phyloP scores from a whole-genome alignment of 805 yeast genomes.

The Yarrowia bubula region DNA sequence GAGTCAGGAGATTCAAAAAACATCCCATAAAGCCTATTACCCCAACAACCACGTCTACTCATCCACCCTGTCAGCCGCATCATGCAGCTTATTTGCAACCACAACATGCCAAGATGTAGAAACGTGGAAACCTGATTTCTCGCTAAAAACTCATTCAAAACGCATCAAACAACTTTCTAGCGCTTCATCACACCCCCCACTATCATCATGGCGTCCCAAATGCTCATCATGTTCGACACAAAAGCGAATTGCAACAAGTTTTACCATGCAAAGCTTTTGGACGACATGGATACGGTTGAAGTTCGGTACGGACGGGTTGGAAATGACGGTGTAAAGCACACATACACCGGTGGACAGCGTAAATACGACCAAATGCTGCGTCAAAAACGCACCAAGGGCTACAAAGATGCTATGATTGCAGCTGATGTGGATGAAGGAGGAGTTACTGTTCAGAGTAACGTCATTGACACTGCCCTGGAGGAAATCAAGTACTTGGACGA shows the following conservation, averaged over 20 bases:
- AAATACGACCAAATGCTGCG: conserved; percentile 21
- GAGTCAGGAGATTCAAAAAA: neutral
- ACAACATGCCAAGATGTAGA: conserved; percentile 16
- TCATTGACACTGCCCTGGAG: conserved; percentile 24
- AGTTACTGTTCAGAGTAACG: neutral
- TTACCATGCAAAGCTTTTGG: conserved; percentile 51
- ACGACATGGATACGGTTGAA: conserved; percentile 49
- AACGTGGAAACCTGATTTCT: no score
- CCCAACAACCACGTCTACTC: no score
- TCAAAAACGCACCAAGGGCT: conserved; percentile 17
- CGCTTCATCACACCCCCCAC: conserved; percentile 29
- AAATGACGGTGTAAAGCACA: conserved; percentile 4
- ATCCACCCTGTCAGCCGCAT: neutral
- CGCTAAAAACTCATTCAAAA: neutral
- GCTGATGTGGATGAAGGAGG: conserved; percentile 16
- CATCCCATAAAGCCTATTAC: no score
- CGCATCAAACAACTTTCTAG: neutral
- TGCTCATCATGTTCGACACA: conserved; percentile 54
- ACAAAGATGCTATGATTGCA: conserved; percentile 21
- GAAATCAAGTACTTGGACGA: conserved; percentile 21
- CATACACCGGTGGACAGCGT: conserved; percentile 11
- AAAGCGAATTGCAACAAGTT: conserved; percentile 65
- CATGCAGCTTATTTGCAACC: neutral
- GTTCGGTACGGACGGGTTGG: conserved; percentile 44
- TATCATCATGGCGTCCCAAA: conserved; percentile 48